Percentiles rank a stretch among this genome's conserved stretches.
These are phyloP conservation scores for Cichorium intybus DNA, from an alignment of 140 eudicot species.

Conservation along the genomic window DNA sequence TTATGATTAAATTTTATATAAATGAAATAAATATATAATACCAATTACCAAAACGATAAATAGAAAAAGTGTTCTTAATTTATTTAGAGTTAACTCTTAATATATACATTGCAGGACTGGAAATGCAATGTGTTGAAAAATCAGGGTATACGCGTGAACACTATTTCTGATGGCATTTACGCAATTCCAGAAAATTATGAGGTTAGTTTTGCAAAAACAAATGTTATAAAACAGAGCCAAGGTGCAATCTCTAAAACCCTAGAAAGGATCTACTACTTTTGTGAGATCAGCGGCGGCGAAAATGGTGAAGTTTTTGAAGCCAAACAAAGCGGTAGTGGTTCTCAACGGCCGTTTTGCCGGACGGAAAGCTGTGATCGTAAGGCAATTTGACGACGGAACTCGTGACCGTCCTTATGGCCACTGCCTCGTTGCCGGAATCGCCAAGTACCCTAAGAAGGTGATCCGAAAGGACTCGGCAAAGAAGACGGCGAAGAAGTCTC, in stretches of 20 bases:
- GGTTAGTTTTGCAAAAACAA: background rate
- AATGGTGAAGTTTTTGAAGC: conserved; percentile 42
- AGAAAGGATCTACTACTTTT: background rate
- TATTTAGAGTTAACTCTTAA: background rate
- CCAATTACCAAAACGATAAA: too few species aligned
- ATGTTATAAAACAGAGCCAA: background rate
- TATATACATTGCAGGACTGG: background rate
- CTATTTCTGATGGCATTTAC: conserved; percentile 19
- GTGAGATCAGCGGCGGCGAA: conserved; percentile 25
- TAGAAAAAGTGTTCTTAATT: too few species aligned
- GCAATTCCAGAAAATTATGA: background rate
- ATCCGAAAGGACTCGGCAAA: conserved; percentile 41
- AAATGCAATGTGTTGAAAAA: background rate
- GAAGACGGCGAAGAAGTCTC: conserved; percentile 39
- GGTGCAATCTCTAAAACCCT: conserved; percentile 16
- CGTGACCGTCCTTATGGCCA: conserved; percentile 43
- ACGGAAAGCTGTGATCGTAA: conserved; percentile 35
- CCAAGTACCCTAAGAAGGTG: conserved; percentile 42
- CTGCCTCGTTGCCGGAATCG: conserved; percentile 40
- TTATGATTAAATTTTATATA: too few species aligned
- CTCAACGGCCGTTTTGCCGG: conserved; percentile 46
- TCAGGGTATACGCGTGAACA: background rate
- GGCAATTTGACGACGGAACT: conserved; percentile 38
- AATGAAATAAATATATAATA: too few species aligned
- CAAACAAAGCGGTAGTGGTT: conserved; percentile 37